Evolutionary conservation across 2,329 filamentous ascomycete species (phyloP), one percentile per base, ranked within the genome.

Genomic region (Verticillium longisporum): DNA sequence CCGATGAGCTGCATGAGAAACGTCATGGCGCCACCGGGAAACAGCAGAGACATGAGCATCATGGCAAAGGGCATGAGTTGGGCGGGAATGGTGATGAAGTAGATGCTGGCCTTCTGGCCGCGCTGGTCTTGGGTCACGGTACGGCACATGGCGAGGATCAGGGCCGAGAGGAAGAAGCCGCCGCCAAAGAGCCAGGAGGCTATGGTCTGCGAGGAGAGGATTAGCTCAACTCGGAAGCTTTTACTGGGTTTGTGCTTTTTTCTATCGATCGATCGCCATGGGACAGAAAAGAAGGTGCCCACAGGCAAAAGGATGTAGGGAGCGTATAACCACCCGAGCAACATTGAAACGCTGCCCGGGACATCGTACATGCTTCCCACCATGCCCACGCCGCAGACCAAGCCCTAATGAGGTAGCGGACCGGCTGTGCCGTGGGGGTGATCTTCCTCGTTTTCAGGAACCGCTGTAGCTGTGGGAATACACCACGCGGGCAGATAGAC

Each of bases 371-470:
- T 80, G 79, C 80, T 84, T 88, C 86, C 88, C 88, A 91, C 88
- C 88, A 87, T 88, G 78, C 87, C 87, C 79, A 81, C 84, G 87
- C 82, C 83, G 80, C 85, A 80, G 77, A 78, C 80, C 83, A 80
- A 71, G 79, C 85, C 83, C 78, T 73, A 77, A 79, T 87, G 86
- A 86, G 87, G 88, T 87, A 82, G 86, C 78, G 81, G 82, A 79
- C 77, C 78, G 77, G 74, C 68, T 68, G 73, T 81, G 80, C 80
- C 83, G 83, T 80, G 85, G 83, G 87, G 88, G 86, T 84, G 80
- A 85, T 91, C 88, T 91, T 82, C 88, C 88, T 91, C 88, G 80
- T 77, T 87, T 90, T 80, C 88, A 91, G 88, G 88, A 91, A 91
- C 88, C 88, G 88, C 80, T 83, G 88, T 88, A 90, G 88, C 80